Evolutionary conservation across 2,329 filamentous ascomycete species (phyloP).

Genomic region (Penicillium glabrum): DNA sequence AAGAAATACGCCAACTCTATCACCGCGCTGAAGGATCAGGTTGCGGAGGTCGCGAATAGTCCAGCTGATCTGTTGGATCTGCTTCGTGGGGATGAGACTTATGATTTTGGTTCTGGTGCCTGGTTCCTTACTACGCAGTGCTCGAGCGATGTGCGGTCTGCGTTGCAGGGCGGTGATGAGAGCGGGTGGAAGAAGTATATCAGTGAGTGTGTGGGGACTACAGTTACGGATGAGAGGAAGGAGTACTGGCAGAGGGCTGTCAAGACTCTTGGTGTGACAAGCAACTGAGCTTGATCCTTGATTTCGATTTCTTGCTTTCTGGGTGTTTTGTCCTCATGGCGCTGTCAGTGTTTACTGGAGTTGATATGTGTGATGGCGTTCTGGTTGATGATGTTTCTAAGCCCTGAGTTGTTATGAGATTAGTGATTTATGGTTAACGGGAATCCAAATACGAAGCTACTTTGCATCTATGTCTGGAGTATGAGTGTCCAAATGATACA

Average conservation of each 20-base stretch:
- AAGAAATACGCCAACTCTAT: constrained; percentile 54
- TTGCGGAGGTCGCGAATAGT: constrained; percentile 35
- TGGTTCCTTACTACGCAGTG: constrained; percentile 64
- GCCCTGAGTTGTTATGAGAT: neutral
- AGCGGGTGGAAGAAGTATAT: constrained; percentile 57
- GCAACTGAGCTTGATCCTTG: neutral
- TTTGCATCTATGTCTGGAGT: too few relatives aligned
- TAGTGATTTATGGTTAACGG: neutral
- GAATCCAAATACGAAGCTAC: neutral
- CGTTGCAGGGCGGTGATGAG: constrained; percentile 48
- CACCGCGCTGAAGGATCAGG: constrained; percentile 40
- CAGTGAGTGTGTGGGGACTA: constrained; percentile 54
- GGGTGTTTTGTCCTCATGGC: neutral
- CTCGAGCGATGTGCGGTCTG: constrained; percentile 39
- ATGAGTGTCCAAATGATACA: too few relatives aligned
- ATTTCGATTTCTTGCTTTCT: too few relatives aligned
- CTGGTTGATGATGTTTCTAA: neutral
- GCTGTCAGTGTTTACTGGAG: neutral
- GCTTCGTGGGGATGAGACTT: constrained; percentile 49
- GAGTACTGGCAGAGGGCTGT: constrained; percentile 53
- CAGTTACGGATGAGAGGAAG: constrained; percentile 47
- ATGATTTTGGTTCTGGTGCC: constrained; percentile 59
- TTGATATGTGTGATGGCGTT: constrained; percentile 8
- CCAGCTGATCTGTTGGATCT: constrained; percentile 50
- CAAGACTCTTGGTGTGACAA: constrained; percentile 34